These are phyloP conservation scores for Suillus luteus DNA, from an alignment of 768 basidiomycete genomes.

Conservation along the genomic window DNA sequence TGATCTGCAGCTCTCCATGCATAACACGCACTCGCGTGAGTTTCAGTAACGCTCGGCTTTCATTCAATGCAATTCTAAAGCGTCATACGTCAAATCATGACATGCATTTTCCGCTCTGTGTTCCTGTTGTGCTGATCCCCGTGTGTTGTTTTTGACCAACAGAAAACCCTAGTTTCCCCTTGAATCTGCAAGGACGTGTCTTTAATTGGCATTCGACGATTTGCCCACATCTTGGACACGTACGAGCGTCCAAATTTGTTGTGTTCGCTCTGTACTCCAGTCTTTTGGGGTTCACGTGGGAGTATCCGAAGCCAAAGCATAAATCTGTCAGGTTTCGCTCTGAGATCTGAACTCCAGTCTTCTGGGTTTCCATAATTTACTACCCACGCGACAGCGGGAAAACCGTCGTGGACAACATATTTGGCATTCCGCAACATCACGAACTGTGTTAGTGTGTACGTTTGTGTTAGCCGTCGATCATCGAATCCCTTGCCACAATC, in stretches of 20 bases:
- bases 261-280: constrained; percentile 42
- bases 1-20: neutral
- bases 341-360: constrained; percentile 45
- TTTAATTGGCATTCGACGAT: constrained; percentile 45
- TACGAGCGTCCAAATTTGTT: constrained; percentile 42
- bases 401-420: constrained; percentile 46
- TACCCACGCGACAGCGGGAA: constrained; percentile 35
- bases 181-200: constrained; percentile 25
- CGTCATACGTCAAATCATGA: neutral
- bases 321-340: constrained; percentile 41
- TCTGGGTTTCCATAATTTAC: constrained; percentile 43
- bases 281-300: constrained; percentile 37
- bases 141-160: neutral
- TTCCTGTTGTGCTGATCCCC: neutral
- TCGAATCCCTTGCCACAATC: constrained; percentile 60
- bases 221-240: constrained; percentile 46
- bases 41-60: neutral
- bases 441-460: constrained; percentile 50
- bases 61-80: neutral
- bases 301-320: constrained; percentile 43
- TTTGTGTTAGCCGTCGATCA: constrained; percentile 39
- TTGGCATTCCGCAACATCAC: constrained; percentile 21
- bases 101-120: neutral
- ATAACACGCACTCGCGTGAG: neutral
- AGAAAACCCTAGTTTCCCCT: constrained; percentile 35